These are phyloP conservation scores for Cutaneotrichosporon arboriforme DNA, from an alignment of 1,284 basidiomycete genomes.

Conservation along the genomic window DNA sequence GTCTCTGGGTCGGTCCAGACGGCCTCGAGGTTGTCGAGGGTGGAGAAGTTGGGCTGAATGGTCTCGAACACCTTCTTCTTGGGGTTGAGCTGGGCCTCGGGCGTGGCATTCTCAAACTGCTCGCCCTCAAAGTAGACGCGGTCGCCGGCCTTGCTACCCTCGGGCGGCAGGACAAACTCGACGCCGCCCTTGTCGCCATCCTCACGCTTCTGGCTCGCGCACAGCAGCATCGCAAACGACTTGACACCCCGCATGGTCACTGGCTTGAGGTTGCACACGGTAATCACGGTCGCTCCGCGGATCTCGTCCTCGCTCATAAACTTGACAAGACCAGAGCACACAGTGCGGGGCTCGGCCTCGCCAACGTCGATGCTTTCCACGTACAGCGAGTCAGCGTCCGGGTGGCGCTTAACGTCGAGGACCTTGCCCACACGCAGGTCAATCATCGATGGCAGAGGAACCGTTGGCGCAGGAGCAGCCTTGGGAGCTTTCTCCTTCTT, in stretches of 20 bases:
- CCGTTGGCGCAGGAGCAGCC: constrained; percentile 58
- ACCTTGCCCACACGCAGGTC: constrained; percentile 88
- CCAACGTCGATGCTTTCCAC: constrained; percentile 91
- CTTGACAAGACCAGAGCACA: constrained; percentile 89
- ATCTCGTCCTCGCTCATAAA: constrained; percentile 92
- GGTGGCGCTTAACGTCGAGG: constrained; percentile 85
- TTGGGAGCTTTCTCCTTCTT: constrained; percentile 35
- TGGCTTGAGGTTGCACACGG: constrained; percentile 87
- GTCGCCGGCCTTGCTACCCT: constrained; percentile 81
- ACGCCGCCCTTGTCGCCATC: constrained; percentile 87
- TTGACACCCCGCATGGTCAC: constrained; percentile 93
- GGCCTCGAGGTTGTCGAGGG: constrained; percentile 75
- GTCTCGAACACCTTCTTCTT: constrained; percentile 98
- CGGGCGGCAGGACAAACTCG: constrained; percentile 81
- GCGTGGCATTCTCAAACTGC: constrained; percentile 66
- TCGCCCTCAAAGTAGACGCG: constrained; percentile 86
- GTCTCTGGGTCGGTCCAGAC: constrained; percentile 84
- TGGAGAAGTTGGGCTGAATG: constrained; percentile 82
- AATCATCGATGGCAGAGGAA: constrained; percentile 86
- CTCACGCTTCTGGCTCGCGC: constrained; percentile 63
- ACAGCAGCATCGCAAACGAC: constrained; percentile 93
- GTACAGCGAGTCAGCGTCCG: constrained; percentile 87
- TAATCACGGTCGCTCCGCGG: constrained; percentile 75
- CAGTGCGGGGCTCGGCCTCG: constrained; percentile 83
- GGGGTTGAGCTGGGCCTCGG: constrained; percentile 79